A percentile compares a stretch with the other conserved stretches of the same genome.
These are phyloP conservation scores for Lentinus polychrous DNA, from an alignment of 1,284 basidiomycete species.

Conservation along the genomic window DNA sequence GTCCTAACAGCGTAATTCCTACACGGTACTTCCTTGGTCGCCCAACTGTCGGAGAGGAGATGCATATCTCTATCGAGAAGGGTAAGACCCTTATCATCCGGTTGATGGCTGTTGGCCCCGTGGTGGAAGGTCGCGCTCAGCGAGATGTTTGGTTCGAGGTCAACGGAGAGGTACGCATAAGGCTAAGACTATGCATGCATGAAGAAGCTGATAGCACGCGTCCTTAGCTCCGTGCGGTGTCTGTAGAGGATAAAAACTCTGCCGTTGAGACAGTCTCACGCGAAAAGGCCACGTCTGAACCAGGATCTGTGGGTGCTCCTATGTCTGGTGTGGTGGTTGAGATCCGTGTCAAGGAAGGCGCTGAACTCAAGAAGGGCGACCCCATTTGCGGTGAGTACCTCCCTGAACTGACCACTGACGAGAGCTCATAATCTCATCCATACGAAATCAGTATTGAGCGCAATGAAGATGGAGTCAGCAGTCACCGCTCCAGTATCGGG, in stretches of 20 bases:
- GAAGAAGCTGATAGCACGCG: neutral
- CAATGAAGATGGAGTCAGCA: conserved; percentile 98
- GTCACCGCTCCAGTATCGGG: conserved; percentile 95
- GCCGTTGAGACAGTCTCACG: conserved; percentile 91
- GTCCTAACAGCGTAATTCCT: conserved; percentile 66
- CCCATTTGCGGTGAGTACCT: conserved; percentile 68
- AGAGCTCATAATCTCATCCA: neutral
- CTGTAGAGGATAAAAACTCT: conserved; percentile 93
- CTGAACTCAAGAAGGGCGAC: conserved; percentile 97
- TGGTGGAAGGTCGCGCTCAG: conserved; percentile 86
- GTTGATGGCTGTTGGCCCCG: conserved; percentile 90
- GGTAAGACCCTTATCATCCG: conserved; percentile 97
- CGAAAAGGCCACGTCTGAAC: conserved; percentile 90
- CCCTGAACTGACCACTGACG: neutral
- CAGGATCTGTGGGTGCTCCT: conserved; percentile 92
- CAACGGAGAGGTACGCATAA: conserved; percentile 74
- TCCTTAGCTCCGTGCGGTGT: conserved; percentile 77
- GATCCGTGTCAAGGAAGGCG: conserved; percentile 94
- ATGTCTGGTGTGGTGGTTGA: conserved; percentile 99
- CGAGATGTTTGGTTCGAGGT: conserved; percentile 99
- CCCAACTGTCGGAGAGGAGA: conserved; percentile 89
- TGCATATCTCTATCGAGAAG: conserved; percentile 95
- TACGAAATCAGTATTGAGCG: conserved; percentile 58
- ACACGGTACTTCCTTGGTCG: conserved; percentile 97
- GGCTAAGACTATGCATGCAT: conserved; percentile 1